Conservation (phyloP, 331 rosid species). For the Rhamnella rubrinervis region DNA sequence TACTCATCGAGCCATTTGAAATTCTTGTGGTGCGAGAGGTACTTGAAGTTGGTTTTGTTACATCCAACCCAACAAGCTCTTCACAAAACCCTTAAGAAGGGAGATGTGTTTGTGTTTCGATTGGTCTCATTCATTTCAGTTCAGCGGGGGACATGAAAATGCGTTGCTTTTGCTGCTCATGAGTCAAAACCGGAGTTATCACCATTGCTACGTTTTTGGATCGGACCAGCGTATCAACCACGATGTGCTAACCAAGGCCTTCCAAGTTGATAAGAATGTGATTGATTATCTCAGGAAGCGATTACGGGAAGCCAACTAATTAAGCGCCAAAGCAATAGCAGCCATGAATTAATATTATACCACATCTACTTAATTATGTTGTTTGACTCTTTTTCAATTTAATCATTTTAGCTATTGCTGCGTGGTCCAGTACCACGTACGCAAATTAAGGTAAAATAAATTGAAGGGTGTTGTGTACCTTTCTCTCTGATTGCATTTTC, state of each 20-base stretch:
- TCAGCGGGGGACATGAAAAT: slow-evolving; percentile 5
- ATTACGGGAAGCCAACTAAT: not conserved
- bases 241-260: slow-evolving; percentile 15
- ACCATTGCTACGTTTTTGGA: slow-evolving; percentile 14
- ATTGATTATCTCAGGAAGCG: not conserved
- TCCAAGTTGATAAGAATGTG: slow-evolving; percentile 6
- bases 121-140: slow-evolving; percentile 23
- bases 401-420: no score
- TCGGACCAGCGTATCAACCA: slow-evolving; percentile 11
- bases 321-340: no score
- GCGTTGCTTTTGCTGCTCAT: slow-evolving; percentile 21
- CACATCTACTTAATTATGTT: no score
- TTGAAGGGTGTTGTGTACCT: no score
- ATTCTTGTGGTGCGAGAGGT: slow-evolving; percentile 3
- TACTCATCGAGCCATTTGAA: slow-evolving; percentile 17
- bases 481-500: no score
- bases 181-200: slow-evolving; percentile 18
- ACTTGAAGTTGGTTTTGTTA: slow-evolving; percentile 19
- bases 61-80: slow-evolving; percentile 18
- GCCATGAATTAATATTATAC: no score
- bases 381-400: no score
- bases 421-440: no score
- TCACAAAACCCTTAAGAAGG: slow-evolving; percentile 17
- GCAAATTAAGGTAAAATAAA: no score
- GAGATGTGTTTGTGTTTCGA: slow-evolving; percentile 27